A percentile compares a stretch with the other conserved stretches of the same genome.
These are phyloP conservation scores for Ustilago bromivora DNA, from an alignment of 1,284 basidiomycete genomes.

Conservation along the genomic window DNA sequence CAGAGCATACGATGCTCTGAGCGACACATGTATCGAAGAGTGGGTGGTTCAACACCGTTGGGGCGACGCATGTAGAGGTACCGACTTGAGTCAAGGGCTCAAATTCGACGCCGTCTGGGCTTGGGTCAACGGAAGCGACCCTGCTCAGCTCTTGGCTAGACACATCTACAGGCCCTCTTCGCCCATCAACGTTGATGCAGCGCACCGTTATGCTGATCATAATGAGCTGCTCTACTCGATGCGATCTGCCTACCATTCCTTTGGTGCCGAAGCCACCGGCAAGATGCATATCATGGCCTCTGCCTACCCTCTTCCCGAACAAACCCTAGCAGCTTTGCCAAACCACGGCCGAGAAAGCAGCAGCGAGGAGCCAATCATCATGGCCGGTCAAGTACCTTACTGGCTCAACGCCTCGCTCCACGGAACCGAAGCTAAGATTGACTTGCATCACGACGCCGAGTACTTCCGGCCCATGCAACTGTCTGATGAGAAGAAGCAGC, in stretches of 20 bases:
- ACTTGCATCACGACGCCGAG: constrained; percentile 38
- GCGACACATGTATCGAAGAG: constrained; percentile 39
- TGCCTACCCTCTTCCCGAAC: constrained; percentile 38
- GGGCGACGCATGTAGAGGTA: constrained; percentile 22
- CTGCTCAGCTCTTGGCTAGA: constrained; percentile 39
- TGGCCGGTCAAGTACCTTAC: constrained; percentile 25
- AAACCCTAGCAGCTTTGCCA: neutral
- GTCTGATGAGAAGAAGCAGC: neutral
- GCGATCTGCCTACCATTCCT: constrained; percentile 26
- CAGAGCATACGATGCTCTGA: constrained; percentile 37
- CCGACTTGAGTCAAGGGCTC: constrained; percentile 32
- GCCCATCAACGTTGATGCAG: constrained; percentile 38
- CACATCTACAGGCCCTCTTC: constrained; percentile 29
- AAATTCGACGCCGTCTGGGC: constrained; percentile 45
- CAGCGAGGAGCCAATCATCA: neutral
- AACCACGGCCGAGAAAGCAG: neutral
- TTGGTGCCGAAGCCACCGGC: constrained; percentile 13
- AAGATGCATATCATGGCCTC: constrained; percentile 53
- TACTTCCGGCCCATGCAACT: constrained; percentile 40
- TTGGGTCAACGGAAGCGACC: constrained; percentile 49
- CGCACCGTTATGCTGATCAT: constrained; percentile 47
- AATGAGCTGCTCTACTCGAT: constrained; percentile 53
- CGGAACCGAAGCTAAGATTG: neutral
- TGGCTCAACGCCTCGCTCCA: constrained; percentile 17
- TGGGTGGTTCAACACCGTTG: constrained; percentile 38